A percentile compares a stretch with the other conserved stretches of the same genome.
phyloP scores from a whole-genome alignment of 768 basidiomycete species.

The Rossbeevera mucosa region DNA sequence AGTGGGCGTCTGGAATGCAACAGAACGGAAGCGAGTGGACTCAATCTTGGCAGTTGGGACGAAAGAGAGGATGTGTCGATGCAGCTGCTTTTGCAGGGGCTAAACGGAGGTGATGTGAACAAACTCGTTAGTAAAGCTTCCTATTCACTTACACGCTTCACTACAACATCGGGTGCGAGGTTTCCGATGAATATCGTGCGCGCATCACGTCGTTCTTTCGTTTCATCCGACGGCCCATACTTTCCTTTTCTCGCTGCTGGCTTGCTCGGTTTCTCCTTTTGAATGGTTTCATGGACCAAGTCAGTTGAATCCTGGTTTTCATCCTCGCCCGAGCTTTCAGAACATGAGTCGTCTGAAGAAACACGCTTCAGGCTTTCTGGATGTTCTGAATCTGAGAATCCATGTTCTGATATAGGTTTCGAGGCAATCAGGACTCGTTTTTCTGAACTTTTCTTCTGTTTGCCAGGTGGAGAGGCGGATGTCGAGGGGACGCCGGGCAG shows the following conservation, averaged over 20 bases:
- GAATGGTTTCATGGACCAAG: slow-evolving; percentile 64
- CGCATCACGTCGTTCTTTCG: slow-evolving; percentile 63
- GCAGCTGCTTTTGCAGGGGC: slow-evolving; percentile 73
- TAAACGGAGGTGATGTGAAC: slow-evolving; percentile 29
- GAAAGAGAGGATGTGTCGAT: slow-evolving; percentile 67
- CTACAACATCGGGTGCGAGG: slow-evolving; percentile 69
- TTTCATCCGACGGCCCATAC: slow-evolving; percentile 64
- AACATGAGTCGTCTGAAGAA: slow-evolving; percentile 26
- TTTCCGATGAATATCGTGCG: slow-evolving; percentile 94
- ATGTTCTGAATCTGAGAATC: not conserved
- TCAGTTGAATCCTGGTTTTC: slow-evolving; percentile 29
- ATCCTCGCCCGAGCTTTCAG: slow-evolving; percentile 31
- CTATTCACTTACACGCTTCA: slow-evolving; percentile 57
- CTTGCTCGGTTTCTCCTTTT: slow-evolving; percentile 27
- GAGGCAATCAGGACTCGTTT: slow-evolving; percentile 3
- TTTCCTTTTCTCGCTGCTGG: slow-evolving; percentile 35
- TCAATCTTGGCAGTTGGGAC: slow-evolving; percentile 81
- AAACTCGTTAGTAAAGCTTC: not conserved
- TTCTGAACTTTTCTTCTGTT: slow-evolving; percentile 12
- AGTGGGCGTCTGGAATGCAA: slow-evolving; percentile 85
- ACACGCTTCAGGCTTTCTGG: slow-evolving; percentile 1
- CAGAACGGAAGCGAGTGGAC: slow-evolving; percentile 88
- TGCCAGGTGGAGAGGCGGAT: slow-evolving; percentile 16
- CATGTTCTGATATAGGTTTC: not conserved
- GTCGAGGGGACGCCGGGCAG: slow-evolving; percentile 9